Base-by-base conservation (phyloP, 192 early-diverging fungal genomes). In the Coemansia sp. region DNA sequence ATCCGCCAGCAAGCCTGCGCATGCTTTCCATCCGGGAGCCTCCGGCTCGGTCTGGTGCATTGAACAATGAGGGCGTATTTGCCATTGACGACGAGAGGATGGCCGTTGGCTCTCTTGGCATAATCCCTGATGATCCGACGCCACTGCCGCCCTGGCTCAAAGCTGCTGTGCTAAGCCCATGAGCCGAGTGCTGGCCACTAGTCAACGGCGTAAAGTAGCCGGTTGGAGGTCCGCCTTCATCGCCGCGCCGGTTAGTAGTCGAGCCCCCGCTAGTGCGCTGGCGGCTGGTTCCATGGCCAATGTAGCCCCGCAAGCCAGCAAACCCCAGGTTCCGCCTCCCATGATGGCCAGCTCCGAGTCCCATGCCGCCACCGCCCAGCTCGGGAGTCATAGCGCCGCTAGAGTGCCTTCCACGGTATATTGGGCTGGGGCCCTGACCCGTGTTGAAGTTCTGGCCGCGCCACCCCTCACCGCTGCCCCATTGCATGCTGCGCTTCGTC, bases 241-340 rank as follows among this genome's bases (percentile, higher is more conserved):
- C 74, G 3, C 26, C 44, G 4, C 61, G 74, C 36, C 44, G 26
- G 48, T 33, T 63, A 9, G 22, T 36, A 11, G 40, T 33, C 14
- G 40, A 38, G 26, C 53, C 32, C 7, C 34, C 64, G 19, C 32
- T 26, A 24, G 53, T 34, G 17, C 62, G 60, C 14, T 78, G 70
- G 19, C 66, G 69, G 17, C 7, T 58, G 18, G n/a, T 39, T 12
- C 63, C 60, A 18, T 71, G 64, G 38, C 76, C 76, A 59, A 80
- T 80, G 44, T 74, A 80, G 14, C 76, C 76, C 0, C 76, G 76
- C 44, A 80, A 29, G 24, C 76, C 76, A 37, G 76, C 76, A 50
- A 64, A 63, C 9, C 76, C 76, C 15, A 80, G 60, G 19, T 67
- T 54, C 1, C 60, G 59, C 17, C 76, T 59, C 26, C 60, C 64